Conservation (phyloP, 2,329 filamentous ascomycete genomes). For the Fusarium multiceps region DNA sequence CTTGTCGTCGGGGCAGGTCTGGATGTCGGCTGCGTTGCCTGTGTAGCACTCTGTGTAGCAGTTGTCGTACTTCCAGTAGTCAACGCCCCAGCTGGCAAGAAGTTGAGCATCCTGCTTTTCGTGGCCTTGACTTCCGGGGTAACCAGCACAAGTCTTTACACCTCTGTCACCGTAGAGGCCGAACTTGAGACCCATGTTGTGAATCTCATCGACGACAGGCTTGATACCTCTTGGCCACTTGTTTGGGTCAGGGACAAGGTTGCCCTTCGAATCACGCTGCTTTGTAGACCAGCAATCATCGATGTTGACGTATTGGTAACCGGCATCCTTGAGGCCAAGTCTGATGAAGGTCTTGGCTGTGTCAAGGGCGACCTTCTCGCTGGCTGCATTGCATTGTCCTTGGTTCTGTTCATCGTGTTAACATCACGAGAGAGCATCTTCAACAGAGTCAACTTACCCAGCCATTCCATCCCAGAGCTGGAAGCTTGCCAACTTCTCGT, state of each 20-base stretch:
- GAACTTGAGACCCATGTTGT: conserved; percentile 27
- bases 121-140: conserved; percentile 21
- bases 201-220: conserved; percentile 23
- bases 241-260: conserved; percentile 15
- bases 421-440: neutral
- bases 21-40: conserved; percentile 14
- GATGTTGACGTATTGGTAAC: conserved; percentile 26
- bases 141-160: conserved; percentile 23
- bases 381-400: conserved; percentile 24
- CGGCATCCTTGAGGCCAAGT: conserved; percentile 20
- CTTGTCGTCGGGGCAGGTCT: conserved; percentile 7
- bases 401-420: conserved; percentile 9
- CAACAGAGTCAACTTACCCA: neutral
- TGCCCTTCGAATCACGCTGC: conserved; percentile 22
- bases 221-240: conserved; percentile 32
- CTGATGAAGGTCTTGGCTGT: conserved; percentile 23
- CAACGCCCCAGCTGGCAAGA: conserved; percentile 26
- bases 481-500: conserved; percentile 21
- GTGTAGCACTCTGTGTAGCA: conserved; percentile 23
- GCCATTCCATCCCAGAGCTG: conserved; percentile 27
- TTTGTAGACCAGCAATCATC: conserved; percentile 31
- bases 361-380: conserved; percentile 23
- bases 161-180: conserved; percentile 19
- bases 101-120: conserved; percentile 23
- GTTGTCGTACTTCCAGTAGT: conserved; percentile 32